These are phyloP conservation scores for Magnaporthales sp. DNA, from an alignment of 2,329 filamentous ascomycete genomes.

Conservation along the genomic window DNA sequence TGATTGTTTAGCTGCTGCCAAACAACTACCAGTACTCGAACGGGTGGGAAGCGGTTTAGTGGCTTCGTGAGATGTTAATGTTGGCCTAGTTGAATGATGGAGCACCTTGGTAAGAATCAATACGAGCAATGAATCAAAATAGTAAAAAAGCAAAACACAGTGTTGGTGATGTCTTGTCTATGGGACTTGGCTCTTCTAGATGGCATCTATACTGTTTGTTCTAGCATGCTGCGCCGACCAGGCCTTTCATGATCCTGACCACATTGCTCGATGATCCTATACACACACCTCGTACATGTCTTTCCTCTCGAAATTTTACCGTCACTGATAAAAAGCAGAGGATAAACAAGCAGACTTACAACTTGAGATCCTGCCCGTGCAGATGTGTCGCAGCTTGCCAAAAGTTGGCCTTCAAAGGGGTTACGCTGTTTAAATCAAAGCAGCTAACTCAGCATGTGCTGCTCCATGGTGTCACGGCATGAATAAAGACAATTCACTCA, in stretches of 20 bases:
- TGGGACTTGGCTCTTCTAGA: background rate
- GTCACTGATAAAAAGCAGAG: background rate
- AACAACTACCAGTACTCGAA: background rate
- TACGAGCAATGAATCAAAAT: background rate
- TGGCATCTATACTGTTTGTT: background rate
- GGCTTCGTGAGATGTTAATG: background rate
- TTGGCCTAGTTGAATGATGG: background rate
- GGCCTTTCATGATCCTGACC: background rate
- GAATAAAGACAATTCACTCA: slow-evolving; percentile 27
- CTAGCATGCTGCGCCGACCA: background rate
- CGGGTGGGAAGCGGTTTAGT: background rate
- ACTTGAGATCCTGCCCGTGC: slow-evolving; percentile 63
- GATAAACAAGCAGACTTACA: slow-evolving; percentile 53
- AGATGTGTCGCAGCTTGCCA: slow-evolving; percentile 61
- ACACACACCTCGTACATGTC: background rate
- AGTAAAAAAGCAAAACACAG: background rate
- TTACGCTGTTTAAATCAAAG: slow-evolving; percentile 52
- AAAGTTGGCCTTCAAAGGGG: slow-evolving; percentile 87
- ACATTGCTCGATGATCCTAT: background rate
- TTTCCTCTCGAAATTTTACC: background rate
- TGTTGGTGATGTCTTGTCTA: background rate
- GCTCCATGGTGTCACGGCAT: too few species aligned
- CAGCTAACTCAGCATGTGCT: background rate
- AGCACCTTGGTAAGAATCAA: background rate
- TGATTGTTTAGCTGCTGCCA: background rate